These are phyloP conservation scores for Trichoderma orchidacearum DNA, from an alignment of 495 filamentous ascomycete species.

Conservation along the genomic window DNA sequence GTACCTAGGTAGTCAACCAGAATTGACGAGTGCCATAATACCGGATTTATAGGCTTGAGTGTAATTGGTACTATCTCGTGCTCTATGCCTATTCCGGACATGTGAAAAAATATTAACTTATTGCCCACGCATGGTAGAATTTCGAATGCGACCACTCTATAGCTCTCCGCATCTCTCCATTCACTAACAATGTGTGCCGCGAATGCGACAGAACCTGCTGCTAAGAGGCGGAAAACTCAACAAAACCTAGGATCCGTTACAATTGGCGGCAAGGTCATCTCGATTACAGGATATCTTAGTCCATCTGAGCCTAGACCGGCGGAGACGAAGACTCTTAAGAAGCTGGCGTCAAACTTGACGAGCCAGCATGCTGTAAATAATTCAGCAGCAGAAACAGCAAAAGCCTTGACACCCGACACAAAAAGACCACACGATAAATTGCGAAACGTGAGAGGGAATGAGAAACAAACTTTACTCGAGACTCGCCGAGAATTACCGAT, in stretches of 20 bases:
- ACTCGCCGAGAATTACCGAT: constrained; percentile 59
- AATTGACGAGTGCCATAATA: too few relatives aligned
- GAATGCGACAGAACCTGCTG: background rate
- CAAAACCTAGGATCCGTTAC: background rate
- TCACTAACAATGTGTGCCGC: background rate
- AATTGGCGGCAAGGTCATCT: constrained; percentile 1
- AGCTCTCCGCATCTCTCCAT: background rate
- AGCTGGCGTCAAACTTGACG: background rate
- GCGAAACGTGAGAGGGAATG: background rate
- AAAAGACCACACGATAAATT: background rate
- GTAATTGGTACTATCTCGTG: too few relatives aligned
- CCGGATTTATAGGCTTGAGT: too few relatives aligned
- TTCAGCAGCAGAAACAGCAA: background rate
- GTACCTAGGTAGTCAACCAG: too few relatives aligned
- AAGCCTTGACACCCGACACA: background rate
- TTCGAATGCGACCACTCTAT: background rate
- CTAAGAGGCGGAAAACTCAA: background rate
- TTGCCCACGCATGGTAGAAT: background rate
- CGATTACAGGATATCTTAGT: constrained; percentile 2
- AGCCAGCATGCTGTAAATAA: background rate
- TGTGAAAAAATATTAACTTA: too few relatives aligned
- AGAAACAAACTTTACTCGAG: constrained; percentile 7
- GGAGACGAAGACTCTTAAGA: background rate
- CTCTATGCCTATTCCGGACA: too few relatives aligned
- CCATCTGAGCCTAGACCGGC: background rate